phyloP scores from a whole-genome alignment of 176 grass and related monocot genomes.

The Eragrostis nindensis region DNA sequence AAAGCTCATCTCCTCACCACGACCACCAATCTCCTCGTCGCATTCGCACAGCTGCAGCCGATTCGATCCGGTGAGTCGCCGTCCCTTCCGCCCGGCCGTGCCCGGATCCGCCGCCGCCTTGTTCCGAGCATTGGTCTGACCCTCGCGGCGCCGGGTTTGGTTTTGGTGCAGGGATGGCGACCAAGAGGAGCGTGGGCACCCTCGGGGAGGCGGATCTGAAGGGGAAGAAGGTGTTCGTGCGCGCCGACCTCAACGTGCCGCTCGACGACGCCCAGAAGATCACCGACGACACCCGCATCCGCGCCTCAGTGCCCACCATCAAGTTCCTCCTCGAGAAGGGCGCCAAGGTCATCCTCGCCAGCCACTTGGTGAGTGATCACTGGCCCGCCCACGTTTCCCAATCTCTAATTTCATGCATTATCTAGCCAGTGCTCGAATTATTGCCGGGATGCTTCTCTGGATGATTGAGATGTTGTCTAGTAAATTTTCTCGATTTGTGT shows the following conservation, averaged over 20 bases:
- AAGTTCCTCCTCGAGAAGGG: slow-evolving; percentile 84
- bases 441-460: not conserved
- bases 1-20: not conserved
- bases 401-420: not conserved
- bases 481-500: not conserved
- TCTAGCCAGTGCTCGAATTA: not conserved
- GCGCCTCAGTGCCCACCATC: slow-evolving; percentile 83
- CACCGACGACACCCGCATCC: slow-evolving; percentile 94
- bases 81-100: not conserved
- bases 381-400: not conserved
- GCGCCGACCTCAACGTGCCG: slow-evolving; percentile 96
- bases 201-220: slow-evolving; percentile 78
- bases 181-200: slow-evolving; percentile 84
- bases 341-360: slow-evolving; percentile 84
- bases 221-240: slow-evolving; percentile 90
- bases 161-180: slow-evolving; percentile 60
- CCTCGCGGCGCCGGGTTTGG: slow-evolving; percentile 8
- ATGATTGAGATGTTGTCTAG: not conserved
- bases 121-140: not conserved
- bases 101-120: slow-evolving; percentile 2
- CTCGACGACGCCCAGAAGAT: slow-evolving; percentile 89
- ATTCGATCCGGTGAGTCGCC: slow-evolving; percentile 44
- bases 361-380: slow-evolving; percentile 69
- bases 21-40: slow-evolving; percentile 1
- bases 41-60: slow-evolving; percentile 15